Base-by-base conservation (phyloP, 1,139 yeast species). In the Candida sp. region DNA sequence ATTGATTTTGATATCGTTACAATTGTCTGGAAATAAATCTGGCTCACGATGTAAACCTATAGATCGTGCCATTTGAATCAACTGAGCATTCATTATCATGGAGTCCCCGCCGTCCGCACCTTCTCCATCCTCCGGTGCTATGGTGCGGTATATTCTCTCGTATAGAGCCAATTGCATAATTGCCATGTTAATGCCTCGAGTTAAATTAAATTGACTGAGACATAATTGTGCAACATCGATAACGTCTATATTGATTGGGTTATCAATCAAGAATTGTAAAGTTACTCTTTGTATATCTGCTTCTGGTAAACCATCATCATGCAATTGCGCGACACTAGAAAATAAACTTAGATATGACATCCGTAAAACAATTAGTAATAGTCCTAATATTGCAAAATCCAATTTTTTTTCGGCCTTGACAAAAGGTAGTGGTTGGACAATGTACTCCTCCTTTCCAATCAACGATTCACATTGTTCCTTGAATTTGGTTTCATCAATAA, bases 111-210 rank as follows among this genome's bases (percentile, higher is more conserved):
- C 82, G 46, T 77, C 79, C 3, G 67, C 64, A 6, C 62, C 64
- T 40, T 70, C 72, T 12, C 82, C 79, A 50, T 76, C 80, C 52
- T 77, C 82, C 1, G 81, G 81, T 0, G 81, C 68, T 48, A 60
- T 53, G 40, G 57, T 54, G 38, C 67, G 70, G 54, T 77, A 77
- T 15, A 64, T 48, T 45, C 79, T 58, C 35, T 64, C 49, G 36
- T 69, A 50, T 11, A 75, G 49, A 0, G 75, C 64, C 42, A 80
- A 73, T 52, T 81, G 85, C 43, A 81, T 63, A 5, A 80, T 70
- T 0, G 72, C 64, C 41, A 81, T 51, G 30, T 77, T 74, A 19
- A 75, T 68, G 22, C 55, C 55, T 39, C 68, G 56, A 53, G 66
- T 53, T 19, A 70, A 49, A 42, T 70, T 64, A 49, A 73, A 73